Conservation (phyloP, 371 early-diverging fungal genomes). For the Lichtheimia ramosa region DNA sequence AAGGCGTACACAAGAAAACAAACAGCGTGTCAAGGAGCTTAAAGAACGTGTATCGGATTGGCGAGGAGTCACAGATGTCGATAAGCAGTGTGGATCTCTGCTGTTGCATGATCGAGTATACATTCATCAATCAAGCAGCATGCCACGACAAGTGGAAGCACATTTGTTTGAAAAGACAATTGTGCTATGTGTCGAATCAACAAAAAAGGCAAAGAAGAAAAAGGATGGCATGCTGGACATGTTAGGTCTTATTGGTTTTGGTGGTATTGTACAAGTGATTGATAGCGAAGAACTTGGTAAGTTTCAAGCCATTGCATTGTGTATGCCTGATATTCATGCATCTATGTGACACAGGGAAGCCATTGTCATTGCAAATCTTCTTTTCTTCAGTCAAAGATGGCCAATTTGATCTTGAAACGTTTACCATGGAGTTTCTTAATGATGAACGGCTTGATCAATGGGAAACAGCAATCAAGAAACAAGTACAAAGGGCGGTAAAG, state of each 20-base stretch:
- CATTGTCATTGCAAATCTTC: conserved; percentile 23
- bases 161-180: conserved; percentile 88
- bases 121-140: conserved; percentile 66
- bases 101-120: conserved; percentile 82
- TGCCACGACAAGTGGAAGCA: conserved; percentile 71
- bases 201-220: conserved; percentile 39
- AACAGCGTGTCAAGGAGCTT: conserved; percentile 70
- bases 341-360: not conserved
- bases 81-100: conserved; percentile 75
- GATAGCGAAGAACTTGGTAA: not conserved
- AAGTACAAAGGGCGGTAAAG: conserved; percentile 24
- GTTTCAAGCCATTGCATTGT: conserved; percentile 7
- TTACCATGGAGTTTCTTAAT: conserved; percentile 83
- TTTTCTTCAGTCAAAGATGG: conserved; percentile 23
- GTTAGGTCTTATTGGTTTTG: conserved; percentile 51
- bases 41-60: conserved; percentile 63
- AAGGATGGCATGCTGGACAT: conserved; percentile 54
- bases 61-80: conserved; percentile 21
- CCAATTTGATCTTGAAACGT: conserved; percentile 71
- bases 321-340: conserved; percentile 22
- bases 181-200: conserved; percentile 67
- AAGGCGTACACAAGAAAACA: conserved; percentile 84
- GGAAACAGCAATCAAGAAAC: conserved; percentile 66
- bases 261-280: not conserved
- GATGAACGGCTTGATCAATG: conserved; percentile 89